phyloP scores from a whole-genome alignment of 2,329 filamentous ascomycete species.

The Colletotrichum lentis region DNA sequence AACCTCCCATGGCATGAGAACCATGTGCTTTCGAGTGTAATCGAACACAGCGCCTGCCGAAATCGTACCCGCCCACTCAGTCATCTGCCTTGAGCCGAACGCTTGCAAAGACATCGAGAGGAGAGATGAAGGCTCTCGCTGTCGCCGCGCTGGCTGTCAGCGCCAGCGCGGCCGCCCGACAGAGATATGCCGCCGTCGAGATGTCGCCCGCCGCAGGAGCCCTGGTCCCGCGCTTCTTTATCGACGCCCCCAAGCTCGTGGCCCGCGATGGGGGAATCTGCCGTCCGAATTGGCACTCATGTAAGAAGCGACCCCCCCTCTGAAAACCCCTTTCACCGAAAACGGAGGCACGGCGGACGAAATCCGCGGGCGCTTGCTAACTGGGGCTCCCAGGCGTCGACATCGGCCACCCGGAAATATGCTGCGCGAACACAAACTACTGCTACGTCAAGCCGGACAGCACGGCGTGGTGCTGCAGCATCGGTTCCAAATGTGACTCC shows the following conservation, averaged over 20 bases:
- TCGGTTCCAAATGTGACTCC: constrained; percentile 55
- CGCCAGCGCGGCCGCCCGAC: constrained; percentile 19
- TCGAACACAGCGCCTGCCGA: background rate
- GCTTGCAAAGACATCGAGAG: background rate
- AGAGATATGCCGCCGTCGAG: constrained; percentile 35
- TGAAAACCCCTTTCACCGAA: too few relatives aligned
- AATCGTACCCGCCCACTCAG: background rate
- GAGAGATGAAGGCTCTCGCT: background rate
- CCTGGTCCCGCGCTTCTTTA: constrained; percentile 36
- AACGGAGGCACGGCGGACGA: too few relatives aligned
- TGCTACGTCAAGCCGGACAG: constrained; percentile 53
- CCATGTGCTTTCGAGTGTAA: background rate
- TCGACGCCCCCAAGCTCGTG: constrained; percentile 32
- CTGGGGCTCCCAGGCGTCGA: constrained; percentile 51
- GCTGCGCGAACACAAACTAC: constrained; percentile 56
- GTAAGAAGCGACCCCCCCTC: constrained; percentile 11
- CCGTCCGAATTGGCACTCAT: constrained; percentile 28
- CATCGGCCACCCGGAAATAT: constrained; percentile 48
- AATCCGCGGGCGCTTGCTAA: background rate
- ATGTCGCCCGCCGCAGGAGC: constrained; percentile 20
- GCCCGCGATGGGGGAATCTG: constrained; percentile 35
- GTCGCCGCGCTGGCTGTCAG: constrained; percentile 14
- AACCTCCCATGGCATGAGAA: background rate
- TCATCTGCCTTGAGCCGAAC: background rate
- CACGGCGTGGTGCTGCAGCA: constrained; percentile 52